Evolutionary conservation across 768 basidiomycete species (phyloP).

Genomic region (Trametes coccinea): DNA sequence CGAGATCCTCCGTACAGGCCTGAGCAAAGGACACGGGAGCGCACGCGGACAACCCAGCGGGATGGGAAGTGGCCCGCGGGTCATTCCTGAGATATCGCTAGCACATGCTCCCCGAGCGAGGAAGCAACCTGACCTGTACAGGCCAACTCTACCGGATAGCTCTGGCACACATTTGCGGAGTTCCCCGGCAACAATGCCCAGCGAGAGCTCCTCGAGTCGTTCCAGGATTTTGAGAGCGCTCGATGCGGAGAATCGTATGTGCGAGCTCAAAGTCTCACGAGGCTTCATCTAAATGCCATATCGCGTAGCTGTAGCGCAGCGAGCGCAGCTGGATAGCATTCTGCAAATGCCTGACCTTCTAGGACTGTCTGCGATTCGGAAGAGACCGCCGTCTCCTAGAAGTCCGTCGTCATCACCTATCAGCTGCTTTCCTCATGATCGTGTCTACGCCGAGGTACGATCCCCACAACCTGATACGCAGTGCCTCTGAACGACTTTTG

Average conservation of each 20-base stretch:
- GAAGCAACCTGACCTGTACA: too few species aligned
- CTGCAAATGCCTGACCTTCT: slow-evolving; percentile 14
- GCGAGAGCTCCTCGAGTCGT: not conserved
- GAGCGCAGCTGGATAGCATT: slow-evolving; percentile 1
- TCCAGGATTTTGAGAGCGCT: slow-evolving; percentile 10
- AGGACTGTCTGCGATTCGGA: not conserved
- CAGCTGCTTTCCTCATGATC: not conserved
- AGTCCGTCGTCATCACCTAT: not conserved
- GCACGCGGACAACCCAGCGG: not conserved
- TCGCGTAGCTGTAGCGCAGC: not conserved
- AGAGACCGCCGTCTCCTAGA: not conserved
- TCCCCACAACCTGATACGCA: too few species aligned
- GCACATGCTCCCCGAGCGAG: slow-evolving; percentile 24
- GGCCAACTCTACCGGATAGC: not conserved
- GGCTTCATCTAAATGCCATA: not conserved
- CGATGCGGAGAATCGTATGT: slow-evolving; percentile 16
- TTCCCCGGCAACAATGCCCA: not conserved
- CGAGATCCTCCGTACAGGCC: slow-evolving; percentile 43
- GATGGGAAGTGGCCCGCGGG: not conserved
- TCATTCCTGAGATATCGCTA: slow-evolving; percentile 24
- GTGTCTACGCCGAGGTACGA: too few species aligned
- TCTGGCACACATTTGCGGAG: not conserved
- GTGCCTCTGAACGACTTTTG: too few species aligned
- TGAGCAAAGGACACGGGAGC: slow-evolving; percentile 11
- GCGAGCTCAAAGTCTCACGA: not conserved